These are phyloP conservation scores for Epichloe glyceriae DNA, from an alignment of 2,329 filamentous ascomycete species.

Conservation along the genomic window DNA sequence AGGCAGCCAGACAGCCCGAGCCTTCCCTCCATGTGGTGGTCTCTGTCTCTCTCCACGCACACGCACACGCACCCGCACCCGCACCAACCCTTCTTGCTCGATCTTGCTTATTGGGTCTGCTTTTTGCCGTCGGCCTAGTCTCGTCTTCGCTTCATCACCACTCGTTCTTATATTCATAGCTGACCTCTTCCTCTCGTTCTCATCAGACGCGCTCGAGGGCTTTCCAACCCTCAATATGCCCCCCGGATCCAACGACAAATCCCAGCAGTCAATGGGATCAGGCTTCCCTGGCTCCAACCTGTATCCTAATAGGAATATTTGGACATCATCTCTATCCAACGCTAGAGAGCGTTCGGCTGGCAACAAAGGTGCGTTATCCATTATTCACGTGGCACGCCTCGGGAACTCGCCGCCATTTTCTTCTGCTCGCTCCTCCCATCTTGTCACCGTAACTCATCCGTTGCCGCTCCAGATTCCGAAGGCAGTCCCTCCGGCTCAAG, in stretches of 20 bases:
- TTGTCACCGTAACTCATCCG: background rate
- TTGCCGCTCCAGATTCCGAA: conserved; percentile 14
- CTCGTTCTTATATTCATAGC: conserved; percentile 6
- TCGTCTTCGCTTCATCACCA: conserved; percentile 6
- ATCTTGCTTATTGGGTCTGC: conserved; percentile 9
- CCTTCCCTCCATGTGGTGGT: conserved; percentile 5
- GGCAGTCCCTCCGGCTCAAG: conserved; percentile 50
- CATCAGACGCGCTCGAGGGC: conserved; percentile 22
- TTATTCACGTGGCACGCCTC: background rate
- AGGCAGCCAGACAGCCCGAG: background rate
- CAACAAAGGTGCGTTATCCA: conserved; percentile 32
- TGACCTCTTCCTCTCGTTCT: conserved; percentile 9
- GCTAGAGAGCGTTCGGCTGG: conserved; percentile 27
- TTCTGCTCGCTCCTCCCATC: conserved; percentile 7
- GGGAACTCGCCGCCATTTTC: background rate
- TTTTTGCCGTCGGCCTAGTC: conserved; percentile 4
- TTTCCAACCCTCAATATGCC: conserved; percentile 27
- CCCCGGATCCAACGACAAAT: conserved; percentile 18
- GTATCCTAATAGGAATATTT: conserved; percentile 23
- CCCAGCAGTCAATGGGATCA: conserved; percentile 25
- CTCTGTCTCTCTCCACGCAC: conserved; percentile 1
- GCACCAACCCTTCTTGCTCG: conserved; percentile 1
- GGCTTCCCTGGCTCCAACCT: conserved; percentile 23
- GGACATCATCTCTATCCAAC: conserved; percentile 28
- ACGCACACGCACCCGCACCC: conserved; percentile 4